phyloP scores from a whole-genome alignment of 2,329 filamentous ascomycete genomes.

The Alternaria panax region DNA sequence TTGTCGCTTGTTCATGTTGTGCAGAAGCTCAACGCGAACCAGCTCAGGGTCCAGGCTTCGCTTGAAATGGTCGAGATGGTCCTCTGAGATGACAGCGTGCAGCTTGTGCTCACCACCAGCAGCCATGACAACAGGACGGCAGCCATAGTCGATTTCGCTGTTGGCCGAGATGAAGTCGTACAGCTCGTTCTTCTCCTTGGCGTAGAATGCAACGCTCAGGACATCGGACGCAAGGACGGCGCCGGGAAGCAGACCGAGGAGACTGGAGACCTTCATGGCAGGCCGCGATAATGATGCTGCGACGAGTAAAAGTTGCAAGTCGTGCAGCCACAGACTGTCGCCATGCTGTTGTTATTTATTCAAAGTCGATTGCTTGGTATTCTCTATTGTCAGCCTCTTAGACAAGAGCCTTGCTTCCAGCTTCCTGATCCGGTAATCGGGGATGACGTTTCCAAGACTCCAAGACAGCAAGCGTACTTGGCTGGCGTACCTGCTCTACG shows the following conservation, averaged over 20 bases:
- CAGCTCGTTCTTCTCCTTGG: slow-evolving; percentile 41
- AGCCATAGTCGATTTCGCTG: slow-evolving; percentile 45
- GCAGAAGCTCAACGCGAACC: slow-evolving; percentile 33
- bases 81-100: slow-evolving; percentile 39
- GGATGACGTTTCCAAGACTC: slow-evolving; percentile 14
- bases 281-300: background rate
- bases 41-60: slow-evolving; percentile 32
- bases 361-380: slow-evolving; percentile 1
- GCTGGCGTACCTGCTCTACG: slow-evolving; percentile 22
- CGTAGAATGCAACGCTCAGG: slow-evolving; percentile 38
- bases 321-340: slow-evolving; percentile 8
- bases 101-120: slow-evolving; percentile 41
- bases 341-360: slow-evolving; percentile 14
- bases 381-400: slow-evolving; percentile 2
- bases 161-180: slow-evolving; percentile 41
- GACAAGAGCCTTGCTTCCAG: slow-evolving; percentile 10
- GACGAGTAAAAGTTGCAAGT: slow-evolving; percentile 7
- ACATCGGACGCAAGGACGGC: slow-evolving; percentile 37
- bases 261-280: slow-evolving; percentile 36
- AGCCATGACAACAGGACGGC: slow-evolving; percentile 40
- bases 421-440: slow-evolving; percentile 21
- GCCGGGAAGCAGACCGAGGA: slow-evolving; percentile 36
- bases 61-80: slow-evolving; percentile 32
- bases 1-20: slow-evolving; percentile 39
- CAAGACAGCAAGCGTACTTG: slow-evolving; percentile 30